phyloP scores from a whole-genome alignment of 2,329 filamentous ascomycete species.

The Penicillium sclerotiorum region DNA sequence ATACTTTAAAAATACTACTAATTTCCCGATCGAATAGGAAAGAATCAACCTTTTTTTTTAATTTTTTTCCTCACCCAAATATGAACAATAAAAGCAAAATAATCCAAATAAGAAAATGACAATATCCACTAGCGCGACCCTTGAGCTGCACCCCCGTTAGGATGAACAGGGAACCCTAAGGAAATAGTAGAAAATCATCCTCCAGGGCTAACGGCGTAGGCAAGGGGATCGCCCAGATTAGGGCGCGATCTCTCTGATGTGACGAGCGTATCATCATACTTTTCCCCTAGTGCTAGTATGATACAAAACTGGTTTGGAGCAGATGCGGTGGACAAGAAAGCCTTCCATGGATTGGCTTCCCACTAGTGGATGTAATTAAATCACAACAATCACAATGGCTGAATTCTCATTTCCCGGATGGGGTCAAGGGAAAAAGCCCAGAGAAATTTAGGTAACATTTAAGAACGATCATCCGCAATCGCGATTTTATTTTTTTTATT shows the following conservation, averaged over 20 bases:
- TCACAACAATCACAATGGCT: constrained; percentile 22
- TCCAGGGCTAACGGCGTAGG: not conserved
- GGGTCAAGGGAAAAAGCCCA: not conserved
- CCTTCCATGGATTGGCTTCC: constrained; percentile 26
- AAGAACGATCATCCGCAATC: no score
- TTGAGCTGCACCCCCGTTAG: constrained; percentile 31
- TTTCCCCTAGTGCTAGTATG: constrained; percentile 9
- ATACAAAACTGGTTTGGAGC: constrained; percentile 21
- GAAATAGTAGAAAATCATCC: not conserved
- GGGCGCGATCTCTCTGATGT: no score
- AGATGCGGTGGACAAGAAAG: constrained; percentile 11
- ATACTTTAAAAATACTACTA: no score
- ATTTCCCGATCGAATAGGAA: no score
- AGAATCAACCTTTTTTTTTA: constrained; percentile 2
- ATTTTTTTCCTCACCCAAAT: not conserved
- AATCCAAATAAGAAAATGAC: constrained; percentile 26
- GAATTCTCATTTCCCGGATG: not conserved
- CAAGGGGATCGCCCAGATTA: no score
- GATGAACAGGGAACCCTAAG: no score
- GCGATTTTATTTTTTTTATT: no score
- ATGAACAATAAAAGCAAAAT: constrained; percentile 1
- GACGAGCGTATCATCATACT: constrained; percentile 16
- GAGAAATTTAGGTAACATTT: no score
- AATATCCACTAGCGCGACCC: constrained; percentile 26
- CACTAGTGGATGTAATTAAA: constrained; percentile 29